Evolutionary conservation across 179 eudicot genomes (phyloP).

Genomic region (Dionaea muscipula): DNA sequence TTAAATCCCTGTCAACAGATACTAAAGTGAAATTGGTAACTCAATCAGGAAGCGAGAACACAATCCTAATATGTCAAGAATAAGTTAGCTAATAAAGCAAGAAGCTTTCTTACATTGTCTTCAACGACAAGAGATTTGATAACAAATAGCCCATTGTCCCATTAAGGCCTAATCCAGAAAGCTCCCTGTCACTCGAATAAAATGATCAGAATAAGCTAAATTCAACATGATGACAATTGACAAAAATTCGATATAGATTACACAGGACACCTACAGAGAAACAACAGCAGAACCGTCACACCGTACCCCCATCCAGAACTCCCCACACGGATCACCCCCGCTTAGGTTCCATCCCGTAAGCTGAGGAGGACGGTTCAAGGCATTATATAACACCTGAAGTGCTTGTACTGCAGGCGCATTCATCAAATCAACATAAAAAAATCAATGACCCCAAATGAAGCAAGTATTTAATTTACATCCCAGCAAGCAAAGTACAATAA

Average conservation of each 20-base stretch:
- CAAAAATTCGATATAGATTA: not conserved
- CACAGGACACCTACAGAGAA: constrained; percentile 43
- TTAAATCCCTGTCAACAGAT: constrained; percentile 60
- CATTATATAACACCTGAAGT: constrained; percentile 66
- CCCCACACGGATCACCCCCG: constrained; percentile 91
- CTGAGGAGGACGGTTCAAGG: constrained; percentile 74
- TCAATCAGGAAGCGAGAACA: not conserved
- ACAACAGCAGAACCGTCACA: constrained; percentile 86
- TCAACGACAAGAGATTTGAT: constrained; percentile 40
- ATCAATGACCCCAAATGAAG: not conserved
- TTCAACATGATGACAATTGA: not conserved
- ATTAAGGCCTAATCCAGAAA: constrained; percentile 61
- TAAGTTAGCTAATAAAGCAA: not conserved
- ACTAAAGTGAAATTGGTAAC: constrained; percentile 11
- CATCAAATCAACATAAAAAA: not conserved
- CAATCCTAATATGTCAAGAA: not conserved
- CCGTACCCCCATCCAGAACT: constrained; percentile 79
- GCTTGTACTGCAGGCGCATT: constrained; percentile 47
- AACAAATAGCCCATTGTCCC: constrained; percentile 92
- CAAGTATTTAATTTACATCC: too few species aligned
- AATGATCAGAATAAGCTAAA: constrained; percentile 8
- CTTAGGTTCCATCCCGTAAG: constrained; percentile 63
- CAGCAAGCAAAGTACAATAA: too few species aligned
- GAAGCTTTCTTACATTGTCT: constrained; percentile 46
- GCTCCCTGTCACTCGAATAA: constrained; percentile 40